Conservation (phyloP, 2,329 filamentous ascomycete genomes). For the Cordyceps farinosa region DNA sequence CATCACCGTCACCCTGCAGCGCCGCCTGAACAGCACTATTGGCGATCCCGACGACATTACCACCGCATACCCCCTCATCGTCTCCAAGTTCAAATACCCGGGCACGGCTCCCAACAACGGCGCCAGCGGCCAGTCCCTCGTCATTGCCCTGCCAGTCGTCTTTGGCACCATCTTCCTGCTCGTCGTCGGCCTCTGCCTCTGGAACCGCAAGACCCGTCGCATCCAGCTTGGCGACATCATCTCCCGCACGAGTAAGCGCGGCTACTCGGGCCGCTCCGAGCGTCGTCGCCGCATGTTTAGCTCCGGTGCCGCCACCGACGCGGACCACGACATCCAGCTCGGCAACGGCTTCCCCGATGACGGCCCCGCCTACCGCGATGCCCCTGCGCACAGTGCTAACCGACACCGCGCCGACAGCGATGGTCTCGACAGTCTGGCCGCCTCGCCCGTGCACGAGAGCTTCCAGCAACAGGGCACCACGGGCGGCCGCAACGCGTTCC, state of each 20-base stretch:
- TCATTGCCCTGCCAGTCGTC: conserved; percentile 51
- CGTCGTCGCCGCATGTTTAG: conserved; percentile 36
- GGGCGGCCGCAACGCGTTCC: conserved; percentile 42
- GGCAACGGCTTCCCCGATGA: conserved; percentile 30
- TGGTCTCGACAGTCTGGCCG: conserved; percentile 46
- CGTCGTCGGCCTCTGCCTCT: conserved; percentile 54
- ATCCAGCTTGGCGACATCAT: conserved; percentile 53
- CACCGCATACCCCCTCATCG: conserved; percentile 38
- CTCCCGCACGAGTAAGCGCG: conserved; percentile 38
- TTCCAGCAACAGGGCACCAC: conserved; percentile 37
- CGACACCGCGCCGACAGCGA: conserved; percentile 41
- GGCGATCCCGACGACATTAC: conserved; percentile 34
- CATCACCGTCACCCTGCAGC: conserved; percentile 46
- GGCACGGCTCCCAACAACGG: conserved; percentile 32
- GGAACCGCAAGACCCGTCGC: conserved; percentile 48
- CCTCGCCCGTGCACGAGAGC: conserved; percentile 42
- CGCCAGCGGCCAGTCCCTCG: conserved; percentile 41
- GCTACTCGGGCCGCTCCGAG: conserved; percentile 42
- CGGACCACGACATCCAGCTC: conserved; percentile 42
- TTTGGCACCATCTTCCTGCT: conserved; percentile 46
- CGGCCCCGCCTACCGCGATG: conserved; percentile 32
- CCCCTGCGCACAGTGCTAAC: conserved; percentile 23
- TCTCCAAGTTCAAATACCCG: conserved; percentile 33
- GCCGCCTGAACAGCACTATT: conserved; percentile 31
- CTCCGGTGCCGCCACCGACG: conserved; percentile 31